phyloP scores from a whole-genome alignment of 768 basidiomycete genomes.

The Tylopilus intermedius region DNA sequence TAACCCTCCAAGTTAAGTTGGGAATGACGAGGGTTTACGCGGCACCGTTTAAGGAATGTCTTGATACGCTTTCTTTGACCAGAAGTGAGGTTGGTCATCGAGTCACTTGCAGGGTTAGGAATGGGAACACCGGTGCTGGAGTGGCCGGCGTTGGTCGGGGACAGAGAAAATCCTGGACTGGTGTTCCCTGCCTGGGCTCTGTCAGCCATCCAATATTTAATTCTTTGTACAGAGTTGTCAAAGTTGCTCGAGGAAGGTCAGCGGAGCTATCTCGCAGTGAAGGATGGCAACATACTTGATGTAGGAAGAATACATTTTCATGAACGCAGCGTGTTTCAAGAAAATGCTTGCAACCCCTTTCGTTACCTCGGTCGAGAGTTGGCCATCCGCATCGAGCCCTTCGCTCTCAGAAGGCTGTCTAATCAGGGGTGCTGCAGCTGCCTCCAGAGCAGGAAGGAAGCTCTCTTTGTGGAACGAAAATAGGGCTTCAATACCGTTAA shows the following conservation, averaged over 20 bases:
- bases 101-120: conserved; percentile 37
- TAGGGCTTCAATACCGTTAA: conserved; percentile 83
- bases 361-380: conserved; percentile 68
- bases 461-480: conserved; percentile 90
- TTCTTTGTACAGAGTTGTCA: conserved; percentile 83
- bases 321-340: conserved; percentile 90
- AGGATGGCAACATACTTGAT: conserved; percentile 68
- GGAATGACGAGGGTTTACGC: conserved; percentile 83
- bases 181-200: conserved; percentile 37
- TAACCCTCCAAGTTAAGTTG: conserved; percentile 94
- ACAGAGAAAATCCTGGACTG: conserved; percentile 33
- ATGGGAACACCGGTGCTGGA: conserved; percentile 49
- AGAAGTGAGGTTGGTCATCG: conserved; percentile 58
- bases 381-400: conserved; percentile 64
- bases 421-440: conserved; percentile 67
- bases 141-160: conserved; percentile 57
- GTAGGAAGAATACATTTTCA: conserved; percentile 98
- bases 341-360: conserved; percentile 85
- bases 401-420: conserved; percentile 39
- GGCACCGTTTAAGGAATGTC: conserved; percentile 84
- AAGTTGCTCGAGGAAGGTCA: conserved; percentile 63
- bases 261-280: conserved; percentile 4
- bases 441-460: conserved; percentile 87
- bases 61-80: conserved; percentile 87
- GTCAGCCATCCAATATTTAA: conserved; percentile 79